These are phyloP conservation scores for Candida anglica DNA, from an alignment of 805 yeast genomes.

Conservation along the genomic window DNA sequence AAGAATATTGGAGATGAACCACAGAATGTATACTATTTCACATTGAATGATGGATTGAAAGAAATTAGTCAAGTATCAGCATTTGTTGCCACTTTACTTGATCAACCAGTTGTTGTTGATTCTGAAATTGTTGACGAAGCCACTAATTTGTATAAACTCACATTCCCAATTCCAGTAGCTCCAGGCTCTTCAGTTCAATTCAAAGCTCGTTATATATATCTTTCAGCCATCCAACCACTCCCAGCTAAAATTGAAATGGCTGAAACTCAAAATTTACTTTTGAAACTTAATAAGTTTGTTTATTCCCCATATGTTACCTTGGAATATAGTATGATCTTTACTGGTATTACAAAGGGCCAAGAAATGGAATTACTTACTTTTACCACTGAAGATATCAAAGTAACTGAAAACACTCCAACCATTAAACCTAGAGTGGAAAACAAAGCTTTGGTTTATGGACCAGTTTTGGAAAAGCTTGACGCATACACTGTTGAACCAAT, in stretches of 20 bases:
- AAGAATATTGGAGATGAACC: constrained; percentile 58
- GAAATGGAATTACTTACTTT: constrained; percentile 33
- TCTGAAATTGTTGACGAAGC: constrained; percentile 11
- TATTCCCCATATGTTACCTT: constrained; percentile 59
- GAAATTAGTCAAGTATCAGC: constrained; percentile 38
- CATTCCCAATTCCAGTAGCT: constrained; percentile 61
- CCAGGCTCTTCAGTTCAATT: constrained; percentile 55
- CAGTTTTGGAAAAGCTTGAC: constrained; percentile 36
- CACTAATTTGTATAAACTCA: constrained; percentile 34
- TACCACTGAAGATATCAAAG: constrained; percentile 11
- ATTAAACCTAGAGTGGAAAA: constrained; percentile 35
- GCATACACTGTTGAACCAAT: constrained; percentile 49
- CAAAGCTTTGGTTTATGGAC: constrained; percentile 50
- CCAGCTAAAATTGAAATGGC: constrained; percentile 61
- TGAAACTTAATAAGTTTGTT: constrained; percentile 52
- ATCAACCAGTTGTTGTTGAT: constrained; percentile 17
- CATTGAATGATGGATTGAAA: constrained; percentile 50
- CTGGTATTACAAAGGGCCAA: constrained; percentile 45
- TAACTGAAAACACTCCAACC: constrained; percentile 21
- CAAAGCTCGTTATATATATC: constrained; percentile 44
- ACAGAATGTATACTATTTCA: constrained; percentile 50
- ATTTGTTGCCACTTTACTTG: constrained; percentile 35
- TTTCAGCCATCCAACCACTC: constrained; percentile 48
- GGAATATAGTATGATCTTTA: constrained; percentile 39
- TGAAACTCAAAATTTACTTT: constrained; percentile 57